Conservation (phyloP, 2,329 filamentous ascomycete species). For the Rosellinia necatrix region DNA sequence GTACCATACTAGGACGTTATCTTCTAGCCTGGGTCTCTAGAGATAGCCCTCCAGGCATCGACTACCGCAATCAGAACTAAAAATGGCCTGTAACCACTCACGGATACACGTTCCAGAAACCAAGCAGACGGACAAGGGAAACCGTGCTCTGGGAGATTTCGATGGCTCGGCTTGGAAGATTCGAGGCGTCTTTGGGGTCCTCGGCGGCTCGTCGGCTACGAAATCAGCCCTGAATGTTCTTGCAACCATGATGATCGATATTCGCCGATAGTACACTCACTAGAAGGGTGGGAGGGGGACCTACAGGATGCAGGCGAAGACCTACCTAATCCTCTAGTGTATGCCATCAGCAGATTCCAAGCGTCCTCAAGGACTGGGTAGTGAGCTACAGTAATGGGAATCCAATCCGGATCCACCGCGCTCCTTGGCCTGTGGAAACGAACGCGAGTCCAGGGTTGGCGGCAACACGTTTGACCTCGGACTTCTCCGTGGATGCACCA, state of each 20-base stretch:
- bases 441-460: slow-evolving; percentile 24
- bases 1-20: slow-evolving; percentile 44
- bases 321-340: slow-evolving; percentile 12
- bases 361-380: slow-evolving; percentile 13
- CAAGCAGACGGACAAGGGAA: slow-evolving; percentile 44
- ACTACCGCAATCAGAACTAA: slow-evolving; percentile 47
- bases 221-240: not conserved
- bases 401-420: slow-evolving; percentile 51
- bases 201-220: slow-evolving; percentile 17
- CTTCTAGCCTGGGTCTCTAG: slow-evolving; percentile 38
- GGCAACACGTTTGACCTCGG: not conserved
- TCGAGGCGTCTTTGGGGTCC: slow-evolving; percentile 5
- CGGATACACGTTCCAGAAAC: slow-evolving; percentile 37
- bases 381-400: slow-evolving; percentile 33
- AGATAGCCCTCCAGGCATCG: slow-evolving; percentile 41
- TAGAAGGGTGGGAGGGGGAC: not conserved
- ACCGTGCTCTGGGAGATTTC: slow-evolving; percentile 34
- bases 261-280: not conserved
- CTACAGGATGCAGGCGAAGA: slow-evolving; percentile 7
- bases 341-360: slow-evolving; percentile 20
- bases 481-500: slow-evolving; percentile 9
- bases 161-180: slow-evolving; percentile 23
- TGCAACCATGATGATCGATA: no score
- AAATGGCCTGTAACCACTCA: slow-evolving; percentile 45
- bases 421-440: slow-evolving; percentile 52